Evolutionary conservation across 2,329 filamentous ascomycete species (phyloP), one percentile per base, ranked within the genome.

Genomic region (Colletotrichum phormii): DNA sequence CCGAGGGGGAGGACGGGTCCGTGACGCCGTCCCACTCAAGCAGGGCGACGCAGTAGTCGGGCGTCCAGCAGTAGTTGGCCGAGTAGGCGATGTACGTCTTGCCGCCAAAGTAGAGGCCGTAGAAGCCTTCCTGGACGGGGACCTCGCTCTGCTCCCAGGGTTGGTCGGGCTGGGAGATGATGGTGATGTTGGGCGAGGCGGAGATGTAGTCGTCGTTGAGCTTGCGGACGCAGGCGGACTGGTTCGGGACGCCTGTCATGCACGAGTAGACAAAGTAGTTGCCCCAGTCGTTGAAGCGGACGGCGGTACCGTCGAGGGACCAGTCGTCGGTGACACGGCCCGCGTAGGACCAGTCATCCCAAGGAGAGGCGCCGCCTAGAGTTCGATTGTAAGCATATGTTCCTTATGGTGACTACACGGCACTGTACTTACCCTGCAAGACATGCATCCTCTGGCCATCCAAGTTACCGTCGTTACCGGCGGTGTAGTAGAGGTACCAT

Each of bases 401-500:
- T 42, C 9, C 55, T 13, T 13, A 1, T 24, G 3, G 24, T 4
- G 8, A 29, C 11, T 9, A 29, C n/a, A 0, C 12, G 7, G 51
- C 18, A 18, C 2, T 4, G n/a, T 12, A 72, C 77, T 62, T 73
- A 86, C 87, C 87, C 74, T 85, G 83, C 4, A 90, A 81, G 24
- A 88, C 89, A 68, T 90, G 85, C 4, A 84, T 78, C 12, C 85
- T 83, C 78, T 91, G 89, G 2, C 83, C 82, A 37, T 85, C 85
- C 1, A 89, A 79, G 72, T 88, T 82, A 3, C 79, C 81, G 1
- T 78, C 78, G 29, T 81, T 81, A 0, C 88, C 87, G 1, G 87
- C 86, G 0, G 88, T 87, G 77, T 90, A 90, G 79, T 90, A 90
- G 51, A 90, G 84, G 69, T 88, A 90, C 88, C 88, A 86, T 22